phyloP scores from a whole-genome alignment of 1,284 basidiomycete genomes.

The Volvariella surrecta region DNA sequence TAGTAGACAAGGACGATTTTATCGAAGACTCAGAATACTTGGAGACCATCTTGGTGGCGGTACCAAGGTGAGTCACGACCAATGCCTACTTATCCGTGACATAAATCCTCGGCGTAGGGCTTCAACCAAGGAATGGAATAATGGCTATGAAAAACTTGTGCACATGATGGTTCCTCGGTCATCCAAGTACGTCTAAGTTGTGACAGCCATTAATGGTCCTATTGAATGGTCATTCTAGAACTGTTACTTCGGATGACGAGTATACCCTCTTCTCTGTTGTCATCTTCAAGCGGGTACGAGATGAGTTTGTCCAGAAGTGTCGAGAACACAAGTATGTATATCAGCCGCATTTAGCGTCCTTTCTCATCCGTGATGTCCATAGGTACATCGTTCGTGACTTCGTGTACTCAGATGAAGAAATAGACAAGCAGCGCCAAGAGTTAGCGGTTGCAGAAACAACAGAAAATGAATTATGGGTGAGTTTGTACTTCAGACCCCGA shows the following conservation, averaged over 20 bases:
- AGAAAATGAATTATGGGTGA: conserved; percentile 97
- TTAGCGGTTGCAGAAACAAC: conserved; percentile 74
- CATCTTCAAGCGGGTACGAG: conserved; percentile 86
- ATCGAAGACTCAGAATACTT: conserved; percentile 88
- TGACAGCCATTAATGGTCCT: conserved; percentile 7
- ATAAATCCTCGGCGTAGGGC: conserved; percentile 45
- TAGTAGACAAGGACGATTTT: conserved; percentile 81
- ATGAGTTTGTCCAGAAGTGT: conserved; percentile 92
- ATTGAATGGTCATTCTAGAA: conserved; percentile 23
- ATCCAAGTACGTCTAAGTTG: conserved; percentile 52
- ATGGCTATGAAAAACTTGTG: conserved; percentile 84
- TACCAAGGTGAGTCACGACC: conserved; percentile 76
- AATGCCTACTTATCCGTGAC: not conserved
- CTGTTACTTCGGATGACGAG: conserved; percentile 81
- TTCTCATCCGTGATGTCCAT: not conserved
- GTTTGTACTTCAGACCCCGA: conserved; percentile 15
- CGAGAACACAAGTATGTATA: conserved; percentile 84
- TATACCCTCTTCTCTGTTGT: conserved; percentile 85
- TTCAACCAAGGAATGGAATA: conserved; percentile 81
- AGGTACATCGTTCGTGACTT: conserved; percentile 93
- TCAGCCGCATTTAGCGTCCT: conserved; percentile 2
- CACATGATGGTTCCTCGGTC: conserved; percentile 96
- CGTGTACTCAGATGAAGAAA: conserved; percentile 79
- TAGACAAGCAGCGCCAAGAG: conserved; percentile 81
- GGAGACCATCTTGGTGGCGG: conserved; percentile 89